Conservation (phyloP, 164 flowering plant species). For the Vitis amurensis region DNA sequence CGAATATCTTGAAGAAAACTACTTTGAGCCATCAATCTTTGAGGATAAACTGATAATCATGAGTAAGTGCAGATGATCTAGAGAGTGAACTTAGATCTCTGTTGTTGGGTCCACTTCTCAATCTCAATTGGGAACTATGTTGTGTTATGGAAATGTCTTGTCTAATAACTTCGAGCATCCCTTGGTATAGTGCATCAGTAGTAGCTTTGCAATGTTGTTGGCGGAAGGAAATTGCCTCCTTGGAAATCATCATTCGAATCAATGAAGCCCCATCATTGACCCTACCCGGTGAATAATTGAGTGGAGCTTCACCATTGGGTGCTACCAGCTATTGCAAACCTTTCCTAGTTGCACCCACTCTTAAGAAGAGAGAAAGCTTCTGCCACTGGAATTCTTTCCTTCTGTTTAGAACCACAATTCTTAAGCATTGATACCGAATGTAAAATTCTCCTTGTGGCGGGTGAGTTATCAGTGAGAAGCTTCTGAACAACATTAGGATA, state of each 20-base stretch:
- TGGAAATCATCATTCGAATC: slow-evolving; percentile 63
- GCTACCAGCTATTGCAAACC: slow-evolving; percentile 23
- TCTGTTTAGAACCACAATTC: slow-evolving; percentile 55
- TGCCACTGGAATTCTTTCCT: slow-evolving; percentile 85
- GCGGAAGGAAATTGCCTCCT: slow-evolving; percentile 62
- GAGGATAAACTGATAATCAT: slow-evolving; percentile 36
- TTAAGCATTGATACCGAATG: slow-evolving; percentile 53
- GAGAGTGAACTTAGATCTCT: slow-evolving; percentile 25
- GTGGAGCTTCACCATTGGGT: slow-evolving; percentile 23
- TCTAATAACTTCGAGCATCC: slow-evolving; percentile 44
- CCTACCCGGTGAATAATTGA: slow-evolving; percentile 17
- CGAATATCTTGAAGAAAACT: slow-evolving; percentile 51
- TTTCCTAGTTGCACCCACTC: slow-evolving; percentile 68
- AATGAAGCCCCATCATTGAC: slow-evolving; percentile 63
- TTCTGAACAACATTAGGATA: slow-evolving; percentile 88
- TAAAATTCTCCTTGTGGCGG: slow-evolving; percentile 66
- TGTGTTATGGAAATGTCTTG: slow-evolving; percentile 5
- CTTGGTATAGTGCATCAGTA: slow-evolving; percentile 52
- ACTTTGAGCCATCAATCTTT: slow-evolving; percentile 76
- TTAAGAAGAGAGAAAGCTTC: slow-evolving; percentile 70
- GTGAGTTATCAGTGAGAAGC: slow-evolving; percentile 87
- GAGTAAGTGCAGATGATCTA: slow-evolving; percentile 15
- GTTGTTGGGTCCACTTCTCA: slow-evolving; percentile 17
- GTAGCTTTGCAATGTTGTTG: slow-evolving; percentile 46
- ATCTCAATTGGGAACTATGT: slow-evolving; percentile 15